A percentile compares a stretch with the other conserved stretches of the same genome.
phyloP scores from a whole-genome alignment of 1,139 yeast genomes.

The Geotrichum fermentans region DNA sequence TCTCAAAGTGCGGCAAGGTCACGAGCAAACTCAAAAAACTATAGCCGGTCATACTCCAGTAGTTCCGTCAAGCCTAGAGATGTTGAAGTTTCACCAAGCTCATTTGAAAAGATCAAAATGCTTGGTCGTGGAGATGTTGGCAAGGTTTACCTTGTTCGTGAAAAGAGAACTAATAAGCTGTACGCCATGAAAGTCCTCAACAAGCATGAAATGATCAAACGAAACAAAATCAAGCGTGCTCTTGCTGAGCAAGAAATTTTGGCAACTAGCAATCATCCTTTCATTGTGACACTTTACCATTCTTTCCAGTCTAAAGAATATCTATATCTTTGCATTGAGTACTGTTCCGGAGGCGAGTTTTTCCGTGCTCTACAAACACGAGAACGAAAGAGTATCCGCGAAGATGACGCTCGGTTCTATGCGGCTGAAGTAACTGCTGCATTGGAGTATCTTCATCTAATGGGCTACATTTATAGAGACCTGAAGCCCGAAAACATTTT shows the following conservation, averaged over 20 bases:
- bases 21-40: constrained; percentile 36
- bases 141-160: constrained; percentile 85
- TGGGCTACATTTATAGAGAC: constrained; percentile 96
- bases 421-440: constrained; percentile 98
- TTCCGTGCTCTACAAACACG: constrained; percentile 93
- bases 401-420: constrained; percentile 85
- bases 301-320: constrained; percentile 93
- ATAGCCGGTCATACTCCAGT: constrained; percentile 57
- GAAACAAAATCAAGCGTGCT: constrained; percentile 91
- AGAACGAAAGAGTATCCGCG: constrained; percentile 77
- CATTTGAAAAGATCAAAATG: constrained; percentile 81
- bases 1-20: constrained; percentile 23
- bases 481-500: constrained; percentile 92
- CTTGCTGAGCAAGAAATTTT: constrained; percentile 94
- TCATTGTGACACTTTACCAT: constrained; percentile 91
- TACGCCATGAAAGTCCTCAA: constrained; percentile 91
- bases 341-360: constrained; percentile 98
- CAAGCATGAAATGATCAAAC: constrained; percentile 88
- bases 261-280: constrained; percentile 94
- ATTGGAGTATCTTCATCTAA: constrained; percentile 84
- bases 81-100: constrained; percentile 78
- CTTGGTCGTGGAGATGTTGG: constrained; percentile 98
- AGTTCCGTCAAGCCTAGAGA: constrained; percentile 63
- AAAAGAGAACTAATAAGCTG: constrained; percentile 64
- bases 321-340: constrained; percentile 95